Evolutionary conservation across 306 rosid species (phyloP).

Genomic region (Vigna unguiculata): DNA sequence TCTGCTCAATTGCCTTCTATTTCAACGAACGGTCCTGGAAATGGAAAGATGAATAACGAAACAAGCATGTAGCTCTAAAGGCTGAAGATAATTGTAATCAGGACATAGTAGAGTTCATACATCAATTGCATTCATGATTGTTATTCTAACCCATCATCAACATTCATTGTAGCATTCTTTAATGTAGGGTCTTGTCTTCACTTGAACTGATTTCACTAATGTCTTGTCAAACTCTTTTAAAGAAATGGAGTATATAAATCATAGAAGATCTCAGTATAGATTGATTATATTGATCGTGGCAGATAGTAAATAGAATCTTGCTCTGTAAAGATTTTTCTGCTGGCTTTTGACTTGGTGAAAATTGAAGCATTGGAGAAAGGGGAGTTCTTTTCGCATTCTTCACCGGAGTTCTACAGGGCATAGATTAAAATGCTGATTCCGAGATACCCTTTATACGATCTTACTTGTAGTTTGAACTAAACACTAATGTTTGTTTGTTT

Average conservation of each 20-base stretch:
- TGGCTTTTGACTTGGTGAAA: constrained; percentile 10
- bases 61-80: constrained; percentile 39
- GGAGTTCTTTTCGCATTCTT: not conserved
- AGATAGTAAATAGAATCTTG: constrained; percentile 18
- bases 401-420: not conserved
- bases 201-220: constrained; percentile 25
- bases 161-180: constrained; percentile 56
- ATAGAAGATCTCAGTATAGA: constrained; percentile 34
- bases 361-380: not conserved
- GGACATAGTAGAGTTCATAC: constrained; percentile 42
- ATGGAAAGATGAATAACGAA: constrained; percentile 40
- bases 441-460: not conserved
- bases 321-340: constrained; percentile 32
- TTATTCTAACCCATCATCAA: constrained; percentile 50
- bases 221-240: constrained; percentile 23
- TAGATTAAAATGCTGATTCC: not conserved
- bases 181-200: constrained; percentile 25
- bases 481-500: not conserved
- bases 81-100: constrained; percentile 43
- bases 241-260: constrained; percentile 43
- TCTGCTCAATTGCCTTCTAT: constrained; percentile 41
- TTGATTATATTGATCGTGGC: not conserved
- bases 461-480: not conserved
- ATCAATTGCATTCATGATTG: constrained; percentile 54
- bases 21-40: constrained; percentile 36